Percentiles rank a stretch among this genome's conserved stretches.
These are phyloP conservation scores for Knufia petricola DNA, from an alignment of 2,329 filamentous ascomycete species.

Conservation along the genomic window DNA sequence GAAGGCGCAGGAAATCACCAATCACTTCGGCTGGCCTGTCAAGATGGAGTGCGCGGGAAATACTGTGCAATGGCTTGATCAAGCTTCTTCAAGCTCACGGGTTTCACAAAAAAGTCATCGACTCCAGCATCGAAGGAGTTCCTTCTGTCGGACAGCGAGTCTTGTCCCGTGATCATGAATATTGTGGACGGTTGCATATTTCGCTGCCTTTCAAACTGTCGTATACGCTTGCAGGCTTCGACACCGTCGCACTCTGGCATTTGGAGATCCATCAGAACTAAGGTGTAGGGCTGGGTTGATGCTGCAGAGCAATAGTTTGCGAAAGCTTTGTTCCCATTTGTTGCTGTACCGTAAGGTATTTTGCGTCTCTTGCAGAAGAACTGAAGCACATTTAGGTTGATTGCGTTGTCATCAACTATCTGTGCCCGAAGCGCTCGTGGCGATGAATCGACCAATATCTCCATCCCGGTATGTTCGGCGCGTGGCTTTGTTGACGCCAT, in stretches of 20 bases:
- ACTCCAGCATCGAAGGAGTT: constrained; percentile 8
- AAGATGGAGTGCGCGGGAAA: neutral
- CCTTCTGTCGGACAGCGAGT: constrained; percentile 9
- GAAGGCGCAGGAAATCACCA: neutral
- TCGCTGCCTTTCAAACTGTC: constrained; percentile 3
- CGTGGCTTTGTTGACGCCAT: neutral
- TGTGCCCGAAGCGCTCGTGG: constrained; percentile 2
- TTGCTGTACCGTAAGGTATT: constrained; percentile 11
- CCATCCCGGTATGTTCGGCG: neutral
- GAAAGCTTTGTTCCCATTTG: constrained; percentile 10
- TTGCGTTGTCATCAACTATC: constrained; percentile 20
- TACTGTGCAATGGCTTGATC: constrained; percentile 1
- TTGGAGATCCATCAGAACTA: constrained; percentile 13
- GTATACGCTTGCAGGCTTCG: constrained; percentile 5
- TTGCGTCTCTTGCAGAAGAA: constrained; percentile 21
- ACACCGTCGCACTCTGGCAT: constrained; percentile 12
- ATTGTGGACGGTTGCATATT: constrained; percentile 3
- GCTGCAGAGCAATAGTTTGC: neutral
- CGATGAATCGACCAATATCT: neutral
- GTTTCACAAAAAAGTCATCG: constrained; percentile 11
- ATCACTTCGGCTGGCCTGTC: too few species aligned
- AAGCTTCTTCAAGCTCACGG: constrained; percentile 9
- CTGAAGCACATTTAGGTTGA: constrained; percentile 21
- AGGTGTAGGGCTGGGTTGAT: neutral
- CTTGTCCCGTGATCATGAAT: constrained; percentile 14